A percentile compares a stretch with the other conserved stretches of the same genome.
Conservation (phyloP, 225 moss, liverwort and hornwort genomes). For the Thuidium tamariscinum region DNA sequence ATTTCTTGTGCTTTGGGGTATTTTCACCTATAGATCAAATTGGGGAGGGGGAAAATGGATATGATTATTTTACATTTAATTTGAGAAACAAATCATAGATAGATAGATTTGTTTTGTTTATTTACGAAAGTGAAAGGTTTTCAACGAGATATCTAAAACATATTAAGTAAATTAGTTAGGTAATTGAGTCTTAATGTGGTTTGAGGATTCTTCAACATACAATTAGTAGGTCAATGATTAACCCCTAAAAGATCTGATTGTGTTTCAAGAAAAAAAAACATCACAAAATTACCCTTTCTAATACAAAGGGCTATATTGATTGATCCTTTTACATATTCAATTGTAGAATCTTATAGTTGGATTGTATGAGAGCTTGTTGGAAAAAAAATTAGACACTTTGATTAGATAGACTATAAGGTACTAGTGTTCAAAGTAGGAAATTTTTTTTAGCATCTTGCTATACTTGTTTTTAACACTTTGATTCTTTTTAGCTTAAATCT, state of each 20-base stretch:
- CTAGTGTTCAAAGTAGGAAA: not conserved
- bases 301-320: rapidly evolving
- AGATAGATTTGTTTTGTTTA: not conserved
- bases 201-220: not conserved
- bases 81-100: not conserved
- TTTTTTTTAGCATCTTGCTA: not conserved
- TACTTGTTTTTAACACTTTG: too few species aligned
- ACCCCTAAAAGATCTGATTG: too few species aligned
- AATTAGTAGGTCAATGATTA: too few species aligned
- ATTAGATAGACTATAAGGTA: not conserved
- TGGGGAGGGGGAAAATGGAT: not conserved
- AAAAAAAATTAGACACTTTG: too few species aligned
- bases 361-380: not conserved
- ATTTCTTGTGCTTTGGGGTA: too few species aligned
- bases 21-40: too few species aligned
- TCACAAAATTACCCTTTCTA: not conserved
- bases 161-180: not conserved
- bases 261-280: not conserved
- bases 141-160: not conserved
- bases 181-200: not conserved
- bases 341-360: rapidly evolving
- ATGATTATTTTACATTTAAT: rapidly evolving
- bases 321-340: not conserved
- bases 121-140: not conserved
- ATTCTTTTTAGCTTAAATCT: too few species aligned